Conservation (phyloP, 73 alveolate genomes). For the Tetrahymena malaccensis region DNA sequence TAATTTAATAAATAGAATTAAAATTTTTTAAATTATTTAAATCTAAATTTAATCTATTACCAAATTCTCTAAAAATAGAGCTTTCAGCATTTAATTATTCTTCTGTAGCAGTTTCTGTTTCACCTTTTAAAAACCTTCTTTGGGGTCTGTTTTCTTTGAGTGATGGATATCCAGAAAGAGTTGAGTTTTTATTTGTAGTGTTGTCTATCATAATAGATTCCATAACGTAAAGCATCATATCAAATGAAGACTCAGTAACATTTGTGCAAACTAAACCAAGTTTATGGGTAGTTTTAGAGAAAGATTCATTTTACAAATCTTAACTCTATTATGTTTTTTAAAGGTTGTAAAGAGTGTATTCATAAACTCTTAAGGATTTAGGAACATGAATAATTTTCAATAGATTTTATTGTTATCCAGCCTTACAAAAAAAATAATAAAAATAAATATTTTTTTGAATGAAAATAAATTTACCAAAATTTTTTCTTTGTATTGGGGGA, state of each 20-base stretch:
- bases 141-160: neutral
- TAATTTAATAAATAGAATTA: too few relatives aligned
- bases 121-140: neutral
- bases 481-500: neutral
- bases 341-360: neutral
- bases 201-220: neutral
- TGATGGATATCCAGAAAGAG: neutral
- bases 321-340: neutral
- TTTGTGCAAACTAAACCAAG: neutral
- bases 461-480: neutral
- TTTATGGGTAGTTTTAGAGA: neutral
- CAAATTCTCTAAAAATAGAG: neutral
- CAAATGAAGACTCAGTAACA: neutral
- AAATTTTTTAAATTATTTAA: too few relatives aligned
- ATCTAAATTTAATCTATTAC: neutral
- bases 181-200: neutral
- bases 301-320: neutral
- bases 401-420: neutral
- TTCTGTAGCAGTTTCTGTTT: neutral
- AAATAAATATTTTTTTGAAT: too few relatives aligned
- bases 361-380: neutral
- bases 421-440: neutral
- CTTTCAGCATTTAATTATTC: neutral
- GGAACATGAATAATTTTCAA: neutral
- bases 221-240: neutral